phyloP scores from a whole-genome alignment of 352 stramenopile genomes.

The Pythium grandisporangium region DNA sequence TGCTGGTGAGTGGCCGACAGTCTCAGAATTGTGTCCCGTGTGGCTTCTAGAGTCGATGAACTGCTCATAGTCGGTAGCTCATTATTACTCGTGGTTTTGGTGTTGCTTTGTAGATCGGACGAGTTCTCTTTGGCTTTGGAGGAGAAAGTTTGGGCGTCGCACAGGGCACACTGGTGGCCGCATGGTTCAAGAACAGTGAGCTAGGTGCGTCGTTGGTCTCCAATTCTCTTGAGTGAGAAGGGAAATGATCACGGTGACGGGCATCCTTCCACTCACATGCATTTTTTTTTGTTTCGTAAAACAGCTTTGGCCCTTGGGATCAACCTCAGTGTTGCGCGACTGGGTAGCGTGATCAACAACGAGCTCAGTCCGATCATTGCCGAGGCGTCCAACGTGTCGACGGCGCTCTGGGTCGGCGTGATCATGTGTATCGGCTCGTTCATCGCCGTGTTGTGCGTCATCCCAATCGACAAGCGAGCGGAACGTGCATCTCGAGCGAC shows the following conservation, averaged over 20 bases:
- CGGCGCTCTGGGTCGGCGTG: constrained; percentile 82
- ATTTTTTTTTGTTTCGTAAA: background rate
- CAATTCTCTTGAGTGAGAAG: background rate
- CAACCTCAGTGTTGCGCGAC: constrained; percentile 84
- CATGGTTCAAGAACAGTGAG: constrained; percentile 92
- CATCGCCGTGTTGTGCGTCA: constrained; percentile 59
- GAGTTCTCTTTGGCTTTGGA: constrained; percentile 89
- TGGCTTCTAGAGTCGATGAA: too few species aligned
- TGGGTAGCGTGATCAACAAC: constrained; percentile 93
- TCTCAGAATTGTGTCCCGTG: too few species aligned
- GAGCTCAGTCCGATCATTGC: constrained; percentile 79
- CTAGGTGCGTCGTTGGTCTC: constrained; percentile 24
- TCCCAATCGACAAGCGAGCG: constrained; percentile 70
- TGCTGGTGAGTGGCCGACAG: constrained; percentile 31
- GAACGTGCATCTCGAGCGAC: constrained; percentile 13
- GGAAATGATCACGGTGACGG: too few species aligned
- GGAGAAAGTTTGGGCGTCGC: constrained; percentile 89
- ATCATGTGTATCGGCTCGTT: constrained; percentile 72
- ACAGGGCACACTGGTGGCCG: constrained; percentile 83
- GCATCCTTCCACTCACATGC: too few species aligned
- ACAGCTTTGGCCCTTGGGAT: constrained; percentile 86
- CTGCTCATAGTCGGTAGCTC: constrained; percentile 14
- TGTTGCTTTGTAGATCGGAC: constrained; percentile 78
- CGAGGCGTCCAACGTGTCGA: constrained; percentile 39
- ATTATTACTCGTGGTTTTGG: too few species aligned